Base-by-base conservation (phyloP, 495 filamentous ascomycete genomes). In the Evernia prunastri region DNA sequence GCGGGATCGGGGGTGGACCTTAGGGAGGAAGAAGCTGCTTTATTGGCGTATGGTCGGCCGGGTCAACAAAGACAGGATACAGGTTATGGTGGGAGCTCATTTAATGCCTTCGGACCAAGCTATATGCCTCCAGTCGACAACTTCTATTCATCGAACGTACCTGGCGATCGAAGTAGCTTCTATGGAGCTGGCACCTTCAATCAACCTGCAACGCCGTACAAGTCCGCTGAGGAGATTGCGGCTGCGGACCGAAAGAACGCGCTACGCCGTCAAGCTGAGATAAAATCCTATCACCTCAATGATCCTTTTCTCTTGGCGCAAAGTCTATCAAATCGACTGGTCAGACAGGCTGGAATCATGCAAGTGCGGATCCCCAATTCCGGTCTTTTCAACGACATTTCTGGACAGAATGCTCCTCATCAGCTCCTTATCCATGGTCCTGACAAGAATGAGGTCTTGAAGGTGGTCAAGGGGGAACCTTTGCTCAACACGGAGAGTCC, bases 1-100 rank as follows among this genome's bases (percentile, higher is more conserved):
- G 82, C 84, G 36, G 87, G 84, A 39, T 88, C 90, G 29, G 91
- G 90, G 58, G 87, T 96, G 63, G 89, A 96, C 78, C 77, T 96
- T 2, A 83, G 84, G 59, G 90, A 88, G 71, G 92, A 96, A 71
- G 90, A 93, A 66, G 86, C 88, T 47, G 85, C 80, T 63, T 74
- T 92, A 61, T 82, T 86, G 27, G 81, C 82, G 63, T 79, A 80
- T 54, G 87, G 84, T 59, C 74, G 73, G 56, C 72, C 76, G 7
- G 69, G 69, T 53, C 39, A 77, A 49, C 49, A 66, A 65, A 64
- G 62, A 72, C 60, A 66, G 67, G 20, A 69, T 69, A 54, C 58
- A 25, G 63, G 42, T 23, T 63, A 59, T 49, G 57, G 53, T 33
- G 36, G 31, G 12, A 45, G 73, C 75, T 23, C 72, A 71, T 57